Evolutionary conservation across 2,329 filamentous ascomycete genomes (phyloP).

Genomic region (Geosmithia putterillii): DNA sequence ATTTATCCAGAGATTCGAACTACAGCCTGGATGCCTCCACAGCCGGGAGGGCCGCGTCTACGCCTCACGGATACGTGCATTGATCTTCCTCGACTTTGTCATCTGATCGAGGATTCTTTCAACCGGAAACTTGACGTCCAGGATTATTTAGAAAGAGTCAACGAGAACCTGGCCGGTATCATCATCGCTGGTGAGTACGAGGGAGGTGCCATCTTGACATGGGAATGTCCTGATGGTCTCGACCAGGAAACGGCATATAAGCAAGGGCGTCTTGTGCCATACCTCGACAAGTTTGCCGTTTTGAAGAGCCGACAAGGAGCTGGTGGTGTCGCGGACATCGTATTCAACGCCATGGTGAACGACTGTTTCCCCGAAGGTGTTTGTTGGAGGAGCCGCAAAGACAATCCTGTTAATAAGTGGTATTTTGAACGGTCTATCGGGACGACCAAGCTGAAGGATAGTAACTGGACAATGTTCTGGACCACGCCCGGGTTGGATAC

Average conservation of each 20-base stretch:
- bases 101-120: conserved; percentile 92
- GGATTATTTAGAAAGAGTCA: conserved; percentile 72
- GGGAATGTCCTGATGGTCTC: conserved; percentile 63
- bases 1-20: conserved; percentile 68
- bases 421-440: conserved; percentile 88
- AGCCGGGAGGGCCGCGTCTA: conserved; percentile 45
- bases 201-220: conserved; percentile 86
- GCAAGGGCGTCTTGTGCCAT: conserved; percentile 64
- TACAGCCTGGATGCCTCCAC: conserved; percentile 55
- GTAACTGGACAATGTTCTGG: conserved; percentile 98
- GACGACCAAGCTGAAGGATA: conserved; percentile 68
- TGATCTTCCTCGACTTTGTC: conserved; percentile 68
- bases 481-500: conserved; percentile 58
- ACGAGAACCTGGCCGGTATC: conserved; percentile 71
- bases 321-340: conserved; percentile 85
- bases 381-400: conserved; percentile 80
- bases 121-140: conserved; percentile 69
- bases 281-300: conserved; percentile 96
- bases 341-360: conserved; percentile 91
- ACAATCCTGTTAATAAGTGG: conserved; percentile 98
- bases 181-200: conserved; percentile 97
- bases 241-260: conserved; percentile 40
- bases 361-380: conserved; percentile 81
- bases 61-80: conserved; percentile 69
- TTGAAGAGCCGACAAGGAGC: conserved; percentile 78